Percentiles rank a stretch among this genome's conserved stretches.
Evolutionary conservation across 495 filamentous ascomycete genomes (phyloP).

Genomic region (Hypoxylon fragiforme): DNA sequence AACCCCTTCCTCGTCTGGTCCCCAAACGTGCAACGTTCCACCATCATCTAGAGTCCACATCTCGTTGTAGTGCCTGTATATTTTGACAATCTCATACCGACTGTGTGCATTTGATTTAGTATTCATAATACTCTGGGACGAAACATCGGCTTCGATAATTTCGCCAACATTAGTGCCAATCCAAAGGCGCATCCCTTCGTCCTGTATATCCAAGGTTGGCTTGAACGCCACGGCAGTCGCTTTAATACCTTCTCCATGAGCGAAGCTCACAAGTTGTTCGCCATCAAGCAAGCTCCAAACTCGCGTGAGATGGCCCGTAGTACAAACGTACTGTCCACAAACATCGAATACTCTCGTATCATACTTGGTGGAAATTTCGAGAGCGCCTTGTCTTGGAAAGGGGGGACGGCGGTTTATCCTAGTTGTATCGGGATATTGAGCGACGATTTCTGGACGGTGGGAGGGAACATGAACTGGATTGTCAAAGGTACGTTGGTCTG

Average conservation of each 20-base stretch:
- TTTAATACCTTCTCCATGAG: constrained; percentile 77
- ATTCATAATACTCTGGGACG: constrained; percentile 64
- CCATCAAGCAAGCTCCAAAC: constrained; percentile 86
- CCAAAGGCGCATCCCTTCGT: constrained; percentile 87
- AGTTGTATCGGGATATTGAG: constrained; percentile 79
- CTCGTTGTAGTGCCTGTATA: constrained; percentile 81
- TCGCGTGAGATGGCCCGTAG: constrained; percentile 78
- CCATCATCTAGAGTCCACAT: constrained; percentile 95
- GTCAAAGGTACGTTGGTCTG: constrained; percentile 37
- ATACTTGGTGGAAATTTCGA: constrained; percentile 79
- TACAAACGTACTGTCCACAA: constrained; percentile 85
- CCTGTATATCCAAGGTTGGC: constrained; percentile 68
- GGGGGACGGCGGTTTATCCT: constrained; percentile 84
- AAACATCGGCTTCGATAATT: constrained; percentile 82
- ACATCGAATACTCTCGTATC: constrained; percentile 85
- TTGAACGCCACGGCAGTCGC: constrained; percentile 84
- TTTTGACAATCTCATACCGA: constrained; percentile 81
- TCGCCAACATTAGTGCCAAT: constrained; percentile 86
- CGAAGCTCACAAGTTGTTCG: constrained; percentile 75
- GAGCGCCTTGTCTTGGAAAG: constrained; percentile 65
- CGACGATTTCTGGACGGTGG: constrained; percentile 30
- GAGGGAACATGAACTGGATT: constrained; percentile 17
- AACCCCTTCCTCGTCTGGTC: constrained; percentile 71
- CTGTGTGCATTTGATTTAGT: constrained; percentile 73
- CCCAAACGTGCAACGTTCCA: constrained; percentile 87